Evolutionary conservation across 257 asterid species (phyloP), one percentile per base, ranked within the genome.

Genomic region (Ophiorrhiza pumila): DNA sequence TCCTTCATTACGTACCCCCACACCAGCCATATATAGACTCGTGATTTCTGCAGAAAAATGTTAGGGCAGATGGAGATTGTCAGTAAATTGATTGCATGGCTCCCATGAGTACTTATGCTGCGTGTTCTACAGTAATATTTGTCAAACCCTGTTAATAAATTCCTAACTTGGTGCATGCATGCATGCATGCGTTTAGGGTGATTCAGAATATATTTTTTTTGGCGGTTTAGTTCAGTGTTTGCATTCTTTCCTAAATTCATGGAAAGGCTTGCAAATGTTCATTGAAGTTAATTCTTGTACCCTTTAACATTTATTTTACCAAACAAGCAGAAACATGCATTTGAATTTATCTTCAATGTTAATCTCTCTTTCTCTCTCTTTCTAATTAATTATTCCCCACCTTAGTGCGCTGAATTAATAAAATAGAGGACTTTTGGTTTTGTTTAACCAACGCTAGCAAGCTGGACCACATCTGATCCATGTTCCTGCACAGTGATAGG

Each of bases 401-500:
- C 50, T 45, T 14, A 67, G 62, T 56, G 73, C 68, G 35, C 7
- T 52, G 25, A 69, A 35, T 34, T 69, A 32, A 32, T 53, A n/a
- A 53, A 52, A 52, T 35, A 34, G 41, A 69, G 37, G 10, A 29
- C n/a, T 13, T 15, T 20, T 41, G 32, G 65, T 58, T 71, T 72
- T 69, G 62, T 60, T 49, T 59, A 23, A 31, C 61, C 56, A 47
- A 32, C 34, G 34, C 34, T 41, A 50, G 17, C 12, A 20, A 1
- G 27, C 67, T 65, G 78, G 78, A 55, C 78, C 78, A 74, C 67
- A 7, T 27, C 13, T 6, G n/a, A 47, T 9, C 69, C 70, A 73
- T 61, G 69, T 72, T 72, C 34, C 56, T 50, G 47, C 46, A 34
- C 7, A n/a, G 61, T 32, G 27, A 43, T 50, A 4, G 11, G 35